A percentile compares a stretch with the other conserved stretches of the same genome.
phyloP scores from a whole-genome alignment of 805 yeast genomes.

The Ogataea haglerorum region DNA sequence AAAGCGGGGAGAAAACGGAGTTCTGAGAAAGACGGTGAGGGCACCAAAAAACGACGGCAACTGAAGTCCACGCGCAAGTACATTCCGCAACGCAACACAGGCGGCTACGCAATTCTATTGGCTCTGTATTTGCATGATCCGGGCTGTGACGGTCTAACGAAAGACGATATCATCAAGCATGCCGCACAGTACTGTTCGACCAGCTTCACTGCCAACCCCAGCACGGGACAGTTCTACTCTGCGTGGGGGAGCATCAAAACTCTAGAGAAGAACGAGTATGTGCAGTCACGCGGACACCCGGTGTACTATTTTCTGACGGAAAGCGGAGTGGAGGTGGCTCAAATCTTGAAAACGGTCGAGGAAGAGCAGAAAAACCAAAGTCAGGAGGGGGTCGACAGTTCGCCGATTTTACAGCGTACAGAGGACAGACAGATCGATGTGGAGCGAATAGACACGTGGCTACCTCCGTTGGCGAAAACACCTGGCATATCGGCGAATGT shows the following conservation, averaged over 20 bases:
- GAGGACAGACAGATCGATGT: neutral
- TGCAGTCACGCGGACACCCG: slow-evolving; percentile 56
- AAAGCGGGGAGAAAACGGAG: slow-evolving; percentile 3
- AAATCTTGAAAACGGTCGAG: slow-evolving; percentile 48
- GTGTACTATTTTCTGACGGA: slow-evolving; percentile 62
- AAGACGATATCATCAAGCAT: slow-evolving; percentile 49
- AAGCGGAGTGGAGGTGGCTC: slow-evolving; percentile 63
- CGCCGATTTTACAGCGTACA: slow-evolving; percentile 13
- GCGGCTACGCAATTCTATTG: slow-evolving; percentile 78
- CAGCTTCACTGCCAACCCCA: slow-evolving; percentile 57
- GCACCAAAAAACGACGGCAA: slow-evolving; percentile 6
- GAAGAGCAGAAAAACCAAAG: slow-evolving; percentile 11
- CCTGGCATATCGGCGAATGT: slow-evolving; percentile 4
- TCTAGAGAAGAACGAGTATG: slow-evolving; percentile 56
- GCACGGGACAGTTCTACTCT: slow-evolving; percentile 60
- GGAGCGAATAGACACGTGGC: slow-evolving; percentile 6
- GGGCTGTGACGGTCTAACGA: slow-evolving; percentile 54
- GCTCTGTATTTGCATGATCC: slow-evolving; percentile 52
- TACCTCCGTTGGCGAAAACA: slow-evolving; percentile 2
- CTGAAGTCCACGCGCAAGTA: slow-evolving; percentile 38
- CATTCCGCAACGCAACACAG: slow-evolving; percentile 72
- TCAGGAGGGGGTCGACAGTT: slow-evolving; percentile 10
- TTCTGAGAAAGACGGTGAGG: slow-evolving; percentile 4
- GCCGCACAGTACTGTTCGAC: slow-evolving; percentile 57
- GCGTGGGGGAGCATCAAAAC: slow-evolving; percentile 76